phyloP scores from a whole-genome alignment of 2,329 filamentous ascomycete genomes.

The Beauveria varroae region DNA sequence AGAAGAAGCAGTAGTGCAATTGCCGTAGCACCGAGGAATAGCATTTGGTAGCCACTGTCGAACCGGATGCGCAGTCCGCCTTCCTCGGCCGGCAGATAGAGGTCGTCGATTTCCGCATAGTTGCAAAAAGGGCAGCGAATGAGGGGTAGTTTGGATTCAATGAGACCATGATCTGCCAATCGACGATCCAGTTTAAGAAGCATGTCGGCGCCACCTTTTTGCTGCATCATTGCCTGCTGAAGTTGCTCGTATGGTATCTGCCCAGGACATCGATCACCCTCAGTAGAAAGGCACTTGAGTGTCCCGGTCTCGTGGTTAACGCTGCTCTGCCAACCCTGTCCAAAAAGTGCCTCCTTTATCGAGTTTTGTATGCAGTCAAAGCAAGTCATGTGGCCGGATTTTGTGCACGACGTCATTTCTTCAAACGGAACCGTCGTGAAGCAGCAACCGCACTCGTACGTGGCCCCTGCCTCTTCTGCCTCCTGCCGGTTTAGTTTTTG shows the following conservation, averaged over 20 bases:
- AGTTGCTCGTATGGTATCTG: slow-evolving; percentile 63
- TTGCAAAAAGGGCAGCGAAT: slow-evolving; percentile 83
- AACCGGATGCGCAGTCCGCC: slow-evolving; percentile 49
- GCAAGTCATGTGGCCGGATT: slow-evolving; percentile 65
- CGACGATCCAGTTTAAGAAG: slow-evolving; percentile 71
- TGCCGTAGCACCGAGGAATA: slow-evolving; percentile 46
- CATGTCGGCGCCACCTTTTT: slow-evolving; percentile 62
- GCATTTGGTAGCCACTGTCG: slow-evolving; percentile 38
- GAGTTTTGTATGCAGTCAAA: slow-evolving; percentile 76
- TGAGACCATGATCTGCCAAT: slow-evolving; percentile 66
- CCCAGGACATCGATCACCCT: slow-evolving; percentile 64
- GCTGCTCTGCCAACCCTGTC: slow-evolving; percentile 81
- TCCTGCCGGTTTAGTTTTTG: slow-evolving; percentile 48
- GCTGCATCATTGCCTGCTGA: slow-evolving; percentile 61
- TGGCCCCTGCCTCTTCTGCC: slow-evolving; percentile 47
- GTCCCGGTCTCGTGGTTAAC: slow-evolving; percentile 67
- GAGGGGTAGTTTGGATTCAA: slow-evolving; percentile 66
- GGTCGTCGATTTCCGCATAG: slow-evolving; percentile 82
- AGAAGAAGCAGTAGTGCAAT: slow-evolving; percentile 50
- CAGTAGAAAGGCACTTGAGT: slow-evolving; percentile 74
- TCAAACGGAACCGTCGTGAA: slow-evolving; percentile 66
- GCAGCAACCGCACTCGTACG: slow-evolving; percentile 71
- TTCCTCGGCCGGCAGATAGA: slow-evolving; percentile 53
- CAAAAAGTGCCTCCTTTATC: slow-evolving; percentile 81
- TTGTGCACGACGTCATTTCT: slow-evolving; percentile 64